Evolutionary conservation across 495 filamentous ascomycete species (phyloP), one percentile per base, ranked within the genome.

Genomic region (Jackrogersella multiformis): DNA sequence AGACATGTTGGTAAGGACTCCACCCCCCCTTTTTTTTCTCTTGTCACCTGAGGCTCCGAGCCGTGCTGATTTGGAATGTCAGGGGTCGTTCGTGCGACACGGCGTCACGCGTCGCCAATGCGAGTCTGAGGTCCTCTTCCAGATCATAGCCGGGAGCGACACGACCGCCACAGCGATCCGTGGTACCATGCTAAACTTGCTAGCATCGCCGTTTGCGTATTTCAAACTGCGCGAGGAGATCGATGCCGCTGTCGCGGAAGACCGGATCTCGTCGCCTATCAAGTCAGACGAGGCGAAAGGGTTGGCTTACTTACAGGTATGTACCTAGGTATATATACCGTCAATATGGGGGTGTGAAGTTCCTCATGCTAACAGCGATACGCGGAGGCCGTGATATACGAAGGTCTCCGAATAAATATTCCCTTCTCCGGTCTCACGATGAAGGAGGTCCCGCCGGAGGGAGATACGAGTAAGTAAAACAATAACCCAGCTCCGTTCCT

Each of bases 81-180:
- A 70, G 68, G 78, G 78, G 10, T 78, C 77, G 8, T 85, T 82
- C 59, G 57, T 81, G n/a, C 16, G 65, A 23, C 77, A 81, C 54
- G 80, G 78, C 26, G 44, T 85, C 10, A 64, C 56, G 7, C 77
- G 76, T 30, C 74, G 70, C 20, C 74, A 82, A 51, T 61, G 78
- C 6, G 70, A 76, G 55, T 71, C 69, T 12, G 80, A 82, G 51
- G 78, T 76, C 9, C 28, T 81, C 2, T 68, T 78, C 12, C 79
- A 81, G 63, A 79, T 82, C 36, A 38, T 69, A 9, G 70, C 64
- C 4, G 66, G 66, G 1, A 82, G 85, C 7, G 87, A 89, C 62
- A 88, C 86, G 9, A 88, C 85, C 0, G 85, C 83, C 0, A 87
- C 86, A 0, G 79, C 84, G 10, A 81, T 88, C 72, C 82, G 83